Conservation (phyloP, 495 filamentous ascomycete species). For the Xylaria sp. region DNA sequence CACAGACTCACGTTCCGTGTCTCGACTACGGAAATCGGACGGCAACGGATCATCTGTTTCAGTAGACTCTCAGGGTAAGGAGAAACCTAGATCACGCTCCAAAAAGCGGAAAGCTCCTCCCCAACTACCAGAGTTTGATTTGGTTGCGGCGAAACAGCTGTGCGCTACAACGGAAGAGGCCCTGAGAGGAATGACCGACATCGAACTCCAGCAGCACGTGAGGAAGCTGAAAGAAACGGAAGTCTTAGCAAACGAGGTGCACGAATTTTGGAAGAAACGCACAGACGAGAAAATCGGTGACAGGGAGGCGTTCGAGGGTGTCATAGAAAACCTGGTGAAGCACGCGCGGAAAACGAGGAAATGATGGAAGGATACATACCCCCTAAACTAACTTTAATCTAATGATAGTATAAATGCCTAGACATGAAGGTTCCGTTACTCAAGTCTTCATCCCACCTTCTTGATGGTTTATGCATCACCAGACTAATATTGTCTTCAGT, state of each 20-base stretch:
- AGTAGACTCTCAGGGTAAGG: conserved; percentile 59
- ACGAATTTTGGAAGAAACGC: conserved; percentile 88
- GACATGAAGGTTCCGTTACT: background rate
- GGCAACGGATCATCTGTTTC: conserved; percentile 63
- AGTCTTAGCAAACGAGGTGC: conserved; percentile 71
- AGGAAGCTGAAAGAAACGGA: conserved; percentile 71
- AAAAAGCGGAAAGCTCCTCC: conserved; percentile 62
- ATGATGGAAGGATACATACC: conserved; percentile 45
- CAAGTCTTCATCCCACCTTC: background rate
- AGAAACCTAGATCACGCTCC: conserved; percentile 48
- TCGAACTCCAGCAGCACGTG: conserved; percentile 79
- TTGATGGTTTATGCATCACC: background rate
- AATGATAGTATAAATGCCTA: conserved; percentile 20
- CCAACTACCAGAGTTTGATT: conserved; percentile 76
- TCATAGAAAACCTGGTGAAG: conserved; percentile 97
- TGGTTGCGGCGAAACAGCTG: conserved; percentile 76
- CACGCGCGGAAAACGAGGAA: conserved; percentile 90
- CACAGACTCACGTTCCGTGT: conserved; percentile 57
- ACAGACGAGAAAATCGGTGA: conserved; percentile 86
- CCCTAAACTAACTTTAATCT: conserved; percentile 25
- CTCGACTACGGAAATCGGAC: conserved; percentile 57
- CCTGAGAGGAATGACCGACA: conserved; percentile 73
- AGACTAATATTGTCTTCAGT: background rate
- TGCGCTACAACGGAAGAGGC: conserved; percentile 86
- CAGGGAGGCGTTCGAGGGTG: conserved; percentile 94